Evolutionary conservation across 2,329 filamentous ascomycete species (phyloP), one percentile per base, ranked within the genome.

Genomic region (Pestalotiopsis sp.): DNA sequence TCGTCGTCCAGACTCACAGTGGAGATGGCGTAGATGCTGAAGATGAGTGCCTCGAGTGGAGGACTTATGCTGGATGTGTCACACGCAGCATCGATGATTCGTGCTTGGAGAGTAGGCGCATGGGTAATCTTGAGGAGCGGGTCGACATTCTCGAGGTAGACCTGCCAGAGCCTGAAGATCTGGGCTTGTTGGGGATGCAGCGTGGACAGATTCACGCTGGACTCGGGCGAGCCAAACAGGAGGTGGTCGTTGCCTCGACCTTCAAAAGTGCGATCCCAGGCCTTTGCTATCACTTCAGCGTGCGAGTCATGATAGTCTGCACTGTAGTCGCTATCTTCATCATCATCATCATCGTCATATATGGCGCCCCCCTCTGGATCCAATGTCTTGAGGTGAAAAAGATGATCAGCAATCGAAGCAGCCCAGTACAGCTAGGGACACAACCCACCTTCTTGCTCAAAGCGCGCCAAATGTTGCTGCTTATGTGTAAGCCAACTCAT

Each of bases 91-190:
- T 87, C 82, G 13, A 90, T 81, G 4, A 91, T 83, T 3, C 81
- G 82, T 1, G 74, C 71, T 70, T 90, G 88, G 0, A 90, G 73
- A 1, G 77, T 88, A 0, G 88, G 87, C 0, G 83, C 82, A 71
- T 91, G 88, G 0, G 86, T 86, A 45, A 90, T 80, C 66, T 88
- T 90, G n/a, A 90, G 76, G 2, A 91, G 71, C 0, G 88, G 88
- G 70, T 90, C 82, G 64, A 90, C 83, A 56, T 88, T 88, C 36
- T 89, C 83, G 0, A 90, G 76, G 70, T 87, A 91, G 0, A 84
- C 77, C 73, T 90, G 87, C 87, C 88, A 91, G 0, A 87, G 77
- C 27, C 78, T 75, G 68, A 87, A 84, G 6, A 86, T 83, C 0
- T 84, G 79, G 1, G 80, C 77, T 0, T 80, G 80, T 0, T 80